Evolutionary conservation across 805 yeast genomes (phyloP).

Genomic region (Candida vaughaniae): DNA sequence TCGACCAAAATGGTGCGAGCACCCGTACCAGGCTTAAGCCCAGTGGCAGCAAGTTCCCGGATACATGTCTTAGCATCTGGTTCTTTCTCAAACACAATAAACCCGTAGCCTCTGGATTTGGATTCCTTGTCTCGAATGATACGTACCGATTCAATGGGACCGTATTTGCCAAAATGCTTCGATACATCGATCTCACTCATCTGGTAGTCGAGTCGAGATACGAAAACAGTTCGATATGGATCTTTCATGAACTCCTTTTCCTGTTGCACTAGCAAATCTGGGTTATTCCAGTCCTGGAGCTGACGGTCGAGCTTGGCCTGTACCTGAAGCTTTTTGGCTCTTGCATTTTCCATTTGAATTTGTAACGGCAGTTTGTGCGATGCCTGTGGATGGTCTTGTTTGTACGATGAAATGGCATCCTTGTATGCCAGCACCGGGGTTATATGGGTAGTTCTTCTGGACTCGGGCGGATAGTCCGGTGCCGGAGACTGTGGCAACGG

Average conservation of each 20-base stretch:
- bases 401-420: not conserved
- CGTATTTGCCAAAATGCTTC: slow-evolving; percentile 60
- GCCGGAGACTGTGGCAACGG: slow-evolving; percentile 53
- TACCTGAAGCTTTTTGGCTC: not conserved
- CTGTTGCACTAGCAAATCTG: slow-evolving; percentile 25
- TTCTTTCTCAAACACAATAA: slow-evolving; percentile 64
- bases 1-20: slow-evolving; percentile 61
- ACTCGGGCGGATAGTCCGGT: slow-evolving; percentile 47
- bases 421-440: slow-evolving; percentile 7
- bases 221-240: slow-evolving; percentile 76
- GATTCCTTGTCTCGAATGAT: slow-evolving; percentile 38
- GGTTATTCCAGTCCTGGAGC: slow-evolving; percentile 31
- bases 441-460: slow-evolving; percentile 42
- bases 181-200: slow-evolving; percentile 69
- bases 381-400: slow-evolving; percentile 4
- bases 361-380: slow-evolving; percentile 2
- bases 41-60: slow-evolving; percentile 51
- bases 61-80: slow-evolving; percentile 61
- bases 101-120: slow-evolving; percentile 79
- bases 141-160: slow-evolving; percentile 60
- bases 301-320: slow-evolving; percentile 22
- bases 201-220: slow-evolving; percentile 67
- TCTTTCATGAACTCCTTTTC: slow-evolving; percentile 44
- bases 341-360: slow-evolving; percentile 1
- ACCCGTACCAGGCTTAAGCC: slow-evolving; percentile 27